Conservation (phyloP, 2,329 filamentous ascomycete genomes). For the Microdochium trichocladiopsis region DNA sequence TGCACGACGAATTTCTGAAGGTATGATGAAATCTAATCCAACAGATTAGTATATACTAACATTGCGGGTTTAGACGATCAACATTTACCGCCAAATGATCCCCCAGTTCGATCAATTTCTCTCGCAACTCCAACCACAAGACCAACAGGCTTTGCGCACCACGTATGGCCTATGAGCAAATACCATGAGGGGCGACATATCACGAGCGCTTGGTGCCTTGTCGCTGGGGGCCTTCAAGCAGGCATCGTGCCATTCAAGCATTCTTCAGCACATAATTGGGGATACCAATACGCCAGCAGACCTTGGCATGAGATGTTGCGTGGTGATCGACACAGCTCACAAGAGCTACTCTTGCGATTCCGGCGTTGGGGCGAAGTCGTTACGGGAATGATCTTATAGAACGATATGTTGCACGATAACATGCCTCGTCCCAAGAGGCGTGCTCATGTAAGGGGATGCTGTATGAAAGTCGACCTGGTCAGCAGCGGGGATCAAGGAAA, state of each 20-base stretch:
- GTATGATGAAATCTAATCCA: conserved; percentile 49
- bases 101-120: conserved; percentile 37
- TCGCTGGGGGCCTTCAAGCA: no score
- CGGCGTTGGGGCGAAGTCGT: background rate
- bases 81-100: conserved; percentile 38
- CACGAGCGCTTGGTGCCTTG: no score
- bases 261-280: no score
- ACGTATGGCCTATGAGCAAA: conserved; percentile 27
- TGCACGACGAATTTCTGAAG: conserved; percentile 69
- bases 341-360: background rate
- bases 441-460: no score
- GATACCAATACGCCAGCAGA: background rate
- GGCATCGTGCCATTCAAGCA: no score
- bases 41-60: no score
- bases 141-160: conserved; percentile 30
- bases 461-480: no score
- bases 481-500: background rate
- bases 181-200: no score
- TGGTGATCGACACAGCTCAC: background rate
- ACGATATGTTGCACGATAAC: background rate
- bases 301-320: background rate
- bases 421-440: no score
- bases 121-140: conserved; percentile 26
- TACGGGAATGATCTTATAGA: background rate
- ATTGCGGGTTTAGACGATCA: no score